A percentile compares a stretch with the other conserved stretches of the same genome.
phyloP scores from a whole-genome alignment of 2,329 filamentous ascomycete species.

The Thelonectria olida region DNA sequence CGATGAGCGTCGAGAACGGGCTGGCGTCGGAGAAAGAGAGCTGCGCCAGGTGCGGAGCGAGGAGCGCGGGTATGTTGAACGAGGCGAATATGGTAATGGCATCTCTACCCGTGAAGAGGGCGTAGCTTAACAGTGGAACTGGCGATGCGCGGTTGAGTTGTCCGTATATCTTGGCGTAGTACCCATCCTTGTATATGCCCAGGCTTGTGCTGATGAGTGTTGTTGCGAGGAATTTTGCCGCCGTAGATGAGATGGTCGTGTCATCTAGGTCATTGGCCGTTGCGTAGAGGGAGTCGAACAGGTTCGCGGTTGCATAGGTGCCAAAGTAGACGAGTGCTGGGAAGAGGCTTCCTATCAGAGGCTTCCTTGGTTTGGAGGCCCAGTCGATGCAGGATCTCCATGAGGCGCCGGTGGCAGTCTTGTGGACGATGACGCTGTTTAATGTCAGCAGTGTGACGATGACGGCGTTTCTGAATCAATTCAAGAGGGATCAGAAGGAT shows the following conservation, averaged over 20 bases:
- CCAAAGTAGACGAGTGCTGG: slow-evolving; percentile 40
- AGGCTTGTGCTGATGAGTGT: slow-evolving; percentile 33
- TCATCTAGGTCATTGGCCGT: slow-evolving; percentile 28
- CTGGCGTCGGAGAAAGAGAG: slow-evolving; percentile 27
- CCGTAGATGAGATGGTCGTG: slow-evolving; percentile 30
- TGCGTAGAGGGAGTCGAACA: slow-evolving; percentile 37
- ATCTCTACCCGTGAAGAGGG: slow-evolving; percentile 33
- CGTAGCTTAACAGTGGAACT: slow-evolving; percentile 34
- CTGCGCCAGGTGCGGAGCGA: slow-evolving; percentile 37
- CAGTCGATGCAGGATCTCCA: slow-evolving; percentile 33
- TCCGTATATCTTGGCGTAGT: slow-evolving; percentile 27
- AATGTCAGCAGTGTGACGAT: not conserved
- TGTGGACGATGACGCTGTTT: slow-evolving; percentile 35
- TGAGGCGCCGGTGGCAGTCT: slow-evolving; percentile 32
- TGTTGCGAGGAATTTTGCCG: slow-evolving; percentile 36
- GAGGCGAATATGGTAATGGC: slow-evolving; percentile 38
- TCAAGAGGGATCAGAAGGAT: not conserved
- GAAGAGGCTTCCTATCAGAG: slow-evolving; percentile 33
- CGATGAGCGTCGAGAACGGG: slow-evolving; percentile 30
- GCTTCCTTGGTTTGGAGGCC: slow-evolving; percentile 32
- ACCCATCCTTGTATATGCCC: slow-evolving; percentile 37
- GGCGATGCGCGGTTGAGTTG: slow-evolving; percentile 21
- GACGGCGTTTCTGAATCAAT: not conserved
- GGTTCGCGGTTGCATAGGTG: slow-evolving; percentile 38
- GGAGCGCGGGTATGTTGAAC: slow-evolving; percentile 36